A percentile compares a stretch with the other conserved stretches of the same genome.
Evolutionary conservation across 129 eudicot species (phyloP).

Genomic region (Arctium lappa): DNA sequence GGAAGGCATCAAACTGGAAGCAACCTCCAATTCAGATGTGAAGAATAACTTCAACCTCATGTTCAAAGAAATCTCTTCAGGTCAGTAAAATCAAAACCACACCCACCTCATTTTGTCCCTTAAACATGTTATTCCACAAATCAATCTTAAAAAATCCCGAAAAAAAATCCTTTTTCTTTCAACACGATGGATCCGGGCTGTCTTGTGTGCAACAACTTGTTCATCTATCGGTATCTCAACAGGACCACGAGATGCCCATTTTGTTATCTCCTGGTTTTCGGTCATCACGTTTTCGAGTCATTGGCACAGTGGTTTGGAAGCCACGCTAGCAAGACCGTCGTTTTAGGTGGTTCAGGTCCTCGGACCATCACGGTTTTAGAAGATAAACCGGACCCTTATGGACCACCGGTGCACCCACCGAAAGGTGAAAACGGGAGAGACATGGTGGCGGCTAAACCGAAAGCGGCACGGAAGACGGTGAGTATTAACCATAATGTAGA

Average conservation of each 20-base stretch:
- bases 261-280: slow-evolving; percentile 19
- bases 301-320: slow-evolving; percentile 14
- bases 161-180: background rate
- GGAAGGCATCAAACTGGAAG: slow-evolving; percentile 5
- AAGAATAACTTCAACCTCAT: slow-evolving; percentile 18
- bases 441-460: slow-evolving; percentile 6
- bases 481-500: slow-evolving; percentile 53
- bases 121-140: slow-evolving; percentile 8
- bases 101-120: background rate
- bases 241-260: slow-evolving; percentile 21
- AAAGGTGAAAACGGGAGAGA: background rate
- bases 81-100: slow-evolving; percentile 8
- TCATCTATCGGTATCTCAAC: slow-evolving; percentile 14
- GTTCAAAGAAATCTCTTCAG: slow-evolving; percentile 12
- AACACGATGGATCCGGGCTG: slow-evolving; percentile 26
- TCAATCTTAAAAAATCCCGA: background rate
- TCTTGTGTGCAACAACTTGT: slow-evolving; percentile 22
- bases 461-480: slow-evolving; percentile 41
- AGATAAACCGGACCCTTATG: slow-evolving; percentile 12
- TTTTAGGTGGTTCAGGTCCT: slow-evolving; percentile 30
- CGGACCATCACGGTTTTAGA: slow-evolving; percentile 13
- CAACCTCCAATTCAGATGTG: slow-evolving; percentile 22
- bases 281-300: slow-evolving; percentile 9
- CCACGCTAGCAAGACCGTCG: slow-evolving; percentile 37
- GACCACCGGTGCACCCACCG: background rate